Conservation (phyloP, 2,329 filamentous ascomycete species). For the Colletotrichum ledebouriae region DNA sequence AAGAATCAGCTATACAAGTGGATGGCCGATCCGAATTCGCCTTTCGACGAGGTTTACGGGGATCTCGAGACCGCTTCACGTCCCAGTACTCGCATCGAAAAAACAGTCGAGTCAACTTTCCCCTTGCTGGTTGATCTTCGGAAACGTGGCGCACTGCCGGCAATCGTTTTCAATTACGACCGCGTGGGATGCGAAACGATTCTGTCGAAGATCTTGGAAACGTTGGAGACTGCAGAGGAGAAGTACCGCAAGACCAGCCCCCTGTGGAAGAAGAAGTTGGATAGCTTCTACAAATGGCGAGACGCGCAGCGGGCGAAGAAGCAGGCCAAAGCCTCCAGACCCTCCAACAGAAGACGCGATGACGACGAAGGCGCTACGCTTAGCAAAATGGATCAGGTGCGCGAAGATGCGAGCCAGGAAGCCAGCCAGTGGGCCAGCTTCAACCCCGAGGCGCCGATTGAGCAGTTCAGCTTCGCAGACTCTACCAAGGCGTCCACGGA, state of each 20-base stretch:
- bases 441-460: slow-evolving; percentile 73
- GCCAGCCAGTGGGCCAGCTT: slow-evolving; percentile 73
- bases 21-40: slow-evolving; percentile 66
- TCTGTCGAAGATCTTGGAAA: slow-evolving; percentile 61
- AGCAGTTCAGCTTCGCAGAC: slow-evolving; percentile 77
- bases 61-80: slow-evolving; percentile 54
- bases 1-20: slow-evolving; percentile 63
- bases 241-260: slow-evolving; percentile 57
- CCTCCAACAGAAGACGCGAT: neutral
- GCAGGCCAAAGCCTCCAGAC: slow-evolving; percentile 47
- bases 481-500: slow-evolving; percentile 67
- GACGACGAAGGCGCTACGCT: slow-evolving; percentile 54
- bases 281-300: slow-evolving; percentile 50
- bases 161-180: slow-evolving; percentile 84
- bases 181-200: slow-evolving; percentile 74
- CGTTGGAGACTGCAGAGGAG: slow-evolving; percentile 67
- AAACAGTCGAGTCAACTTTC: slow-evolving; percentile 50
- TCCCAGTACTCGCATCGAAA: neutral
- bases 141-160: slow-evolving; percentile 75
- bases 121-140: slow-evolving; percentile 73
- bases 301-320: slow-evolving; percentile 51
- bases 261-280: slow-evolving; percentile 72
- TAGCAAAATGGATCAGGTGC: slow-evolving; percentile 67
- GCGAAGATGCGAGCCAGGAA: slow-evolving; percentile 69
- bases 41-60: slow-evolving; percentile 58